These are phyloP conservation scores for Decorospora gaudefroyi DNA, from an alignment of 2,329 filamentous ascomycete genomes.

Conservation along the genomic window DNA sequence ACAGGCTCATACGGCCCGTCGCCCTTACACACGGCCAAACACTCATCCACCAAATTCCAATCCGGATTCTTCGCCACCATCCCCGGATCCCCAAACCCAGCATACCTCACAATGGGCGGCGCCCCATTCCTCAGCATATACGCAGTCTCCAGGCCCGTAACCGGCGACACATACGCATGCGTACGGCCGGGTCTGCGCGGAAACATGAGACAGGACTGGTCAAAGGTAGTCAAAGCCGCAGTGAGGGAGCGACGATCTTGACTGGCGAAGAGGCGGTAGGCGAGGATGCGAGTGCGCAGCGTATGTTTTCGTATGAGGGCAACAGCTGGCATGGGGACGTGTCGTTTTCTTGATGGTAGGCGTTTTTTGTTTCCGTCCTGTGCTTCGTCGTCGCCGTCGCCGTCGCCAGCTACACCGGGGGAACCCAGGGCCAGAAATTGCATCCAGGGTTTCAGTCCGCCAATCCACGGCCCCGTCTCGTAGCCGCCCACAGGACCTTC, in stretches of 20 bases:
- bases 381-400: neutral
- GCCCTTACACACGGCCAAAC: conserved; percentile 20
- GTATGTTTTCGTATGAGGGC: conserved; percentile 32
- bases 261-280: neutral
- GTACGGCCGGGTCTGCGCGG: neutral
- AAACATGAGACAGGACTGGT: conserved; percentile 4
- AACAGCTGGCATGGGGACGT: conserved; percentile 34
- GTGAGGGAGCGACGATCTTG: neutral
- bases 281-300: conserved; percentile 12
- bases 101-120: conserved; percentile 17
- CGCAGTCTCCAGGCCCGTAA: neutral
- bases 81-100: conserved; percentile 15
- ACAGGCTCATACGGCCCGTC: conserved; percentile 19
- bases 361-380: neutral
- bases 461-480: conserved; percentile 21
- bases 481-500: neutral
- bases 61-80: conserved; percentile 6
- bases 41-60: conserved; percentile 25
- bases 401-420: conserved; percentile 20
- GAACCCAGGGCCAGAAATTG: conserved; percentile 30
- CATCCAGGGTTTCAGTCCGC: conserved; percentile 36
- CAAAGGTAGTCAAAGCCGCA: conserved; percentile 2
- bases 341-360: conserved; percentile 6
- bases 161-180: neutral
- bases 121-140: conserved; percentile 23